Percentiles rank a stretch among this genome's conserved stretches.
Evolutionary conservation across 2,329 filamentous ascomycete genomes (phyloP).

Genomic region (Exophiala dermatitidis): DNA sequence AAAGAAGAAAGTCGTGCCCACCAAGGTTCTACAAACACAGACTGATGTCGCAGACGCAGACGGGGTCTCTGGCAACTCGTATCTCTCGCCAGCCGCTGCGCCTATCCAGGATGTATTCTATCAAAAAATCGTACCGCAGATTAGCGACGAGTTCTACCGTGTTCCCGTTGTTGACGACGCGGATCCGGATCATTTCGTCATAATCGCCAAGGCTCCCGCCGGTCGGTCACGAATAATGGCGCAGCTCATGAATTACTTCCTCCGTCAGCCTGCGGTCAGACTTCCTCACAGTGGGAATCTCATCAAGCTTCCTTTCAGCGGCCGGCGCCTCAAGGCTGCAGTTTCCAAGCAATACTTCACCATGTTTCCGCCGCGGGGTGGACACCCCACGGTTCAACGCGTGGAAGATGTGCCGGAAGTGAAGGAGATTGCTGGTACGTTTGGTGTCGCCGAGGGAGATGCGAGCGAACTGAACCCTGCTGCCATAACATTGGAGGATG

Average conservation of each 20-base stretch:
- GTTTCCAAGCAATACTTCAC: constrained; percentile 18
- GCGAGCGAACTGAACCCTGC: background rate
- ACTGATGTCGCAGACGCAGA: background rate
- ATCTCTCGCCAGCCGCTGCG: constrained; percentile 36
- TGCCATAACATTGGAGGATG: background rate
- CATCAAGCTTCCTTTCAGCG: constrained; percentile 13
- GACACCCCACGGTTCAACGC: constrained; percentile 6
- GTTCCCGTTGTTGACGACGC: constrained; percentile 20
- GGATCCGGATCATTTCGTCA: constrained; percentile 2
- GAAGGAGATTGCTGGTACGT: background rate
- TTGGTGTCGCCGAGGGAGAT: too few species aligned
- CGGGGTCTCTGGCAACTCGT: constrained; percentile 17
- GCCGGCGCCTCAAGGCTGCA: background rate
- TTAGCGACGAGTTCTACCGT: constrained; percentile 29
- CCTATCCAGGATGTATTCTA: constrained; percentile 40
- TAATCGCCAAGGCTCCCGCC: constrained; percentile 23
- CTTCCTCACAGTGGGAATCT: constrained; percentile 6
- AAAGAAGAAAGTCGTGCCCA: constrained; percentile 22
- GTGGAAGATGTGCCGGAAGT: constrained; percentile 17
- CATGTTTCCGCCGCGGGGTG: constrained; percentile 7
- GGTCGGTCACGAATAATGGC: constrained; percentile 17
- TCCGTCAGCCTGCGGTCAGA: constrained; percentile 5
- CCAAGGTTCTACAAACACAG: constrained; percentile 11
- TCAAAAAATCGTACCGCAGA: constrained; percentile 27
- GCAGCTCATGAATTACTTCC: constrained; percentile 14